These are phyloP conservation scores for Cutaneotrichosporon sp. DNA, from an alignment of 1,284 basidiomycete species.

Conservation along the genomic window DNA sequence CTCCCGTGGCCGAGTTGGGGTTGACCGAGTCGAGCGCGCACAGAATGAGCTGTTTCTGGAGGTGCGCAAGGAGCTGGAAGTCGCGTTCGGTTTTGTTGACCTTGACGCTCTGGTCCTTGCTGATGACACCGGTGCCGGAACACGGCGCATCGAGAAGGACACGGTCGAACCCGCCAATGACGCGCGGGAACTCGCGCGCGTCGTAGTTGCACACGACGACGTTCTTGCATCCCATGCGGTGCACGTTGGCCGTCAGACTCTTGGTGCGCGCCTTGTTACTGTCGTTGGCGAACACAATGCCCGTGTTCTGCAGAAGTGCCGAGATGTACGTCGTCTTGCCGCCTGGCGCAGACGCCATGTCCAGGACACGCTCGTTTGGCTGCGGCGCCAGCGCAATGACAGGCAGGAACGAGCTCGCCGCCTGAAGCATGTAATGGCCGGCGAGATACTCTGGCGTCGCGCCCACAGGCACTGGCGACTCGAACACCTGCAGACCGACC, in stretches of 20 bases:
- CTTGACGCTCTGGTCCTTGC: constrained; percentile 96
- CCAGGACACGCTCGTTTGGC: constrained; percentile 87
- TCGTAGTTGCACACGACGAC: constrained; percentile 97
- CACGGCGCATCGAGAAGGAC: constrained; percentile 96
- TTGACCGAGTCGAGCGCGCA: constrained; percentile 96
- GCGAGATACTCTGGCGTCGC: constrained; percentile 99
- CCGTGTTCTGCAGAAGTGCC: constrained; percentile 95
- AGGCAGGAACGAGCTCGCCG: constrained; percentile 97
- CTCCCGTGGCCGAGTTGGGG: constrained; percentile 82
- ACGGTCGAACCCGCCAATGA: constrained; percentile 96
- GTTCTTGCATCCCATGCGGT: constrained; percentile 96
- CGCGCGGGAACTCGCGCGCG: constrained; percentile 97
- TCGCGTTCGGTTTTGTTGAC: constrained; percentile 96
- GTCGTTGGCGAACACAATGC: constrained; percentile 97
- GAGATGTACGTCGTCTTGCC: constrained; percentile 97
- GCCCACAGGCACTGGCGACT: constrained; percentile 89
- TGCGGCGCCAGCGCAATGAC: constrained; percentile 92
- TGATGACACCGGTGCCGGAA: constrained; percentile 96
- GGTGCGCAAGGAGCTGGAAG: constrained; percentile 86
- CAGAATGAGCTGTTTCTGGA: constrained; percentile 97
- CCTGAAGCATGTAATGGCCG: constrained; percentile 99
- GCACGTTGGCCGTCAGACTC: constrained; percentile 92
- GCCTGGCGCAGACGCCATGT: constrained; percentile 98
- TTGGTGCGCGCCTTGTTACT: constrained; percentile 92
- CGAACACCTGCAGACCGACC: constrained; percentile 95